A percentile compares a stretch with the other conserved stretches of the same genome.
Conservation (phyloP, 345 rosid genomes). For the Corymbia maculata region DNA sequence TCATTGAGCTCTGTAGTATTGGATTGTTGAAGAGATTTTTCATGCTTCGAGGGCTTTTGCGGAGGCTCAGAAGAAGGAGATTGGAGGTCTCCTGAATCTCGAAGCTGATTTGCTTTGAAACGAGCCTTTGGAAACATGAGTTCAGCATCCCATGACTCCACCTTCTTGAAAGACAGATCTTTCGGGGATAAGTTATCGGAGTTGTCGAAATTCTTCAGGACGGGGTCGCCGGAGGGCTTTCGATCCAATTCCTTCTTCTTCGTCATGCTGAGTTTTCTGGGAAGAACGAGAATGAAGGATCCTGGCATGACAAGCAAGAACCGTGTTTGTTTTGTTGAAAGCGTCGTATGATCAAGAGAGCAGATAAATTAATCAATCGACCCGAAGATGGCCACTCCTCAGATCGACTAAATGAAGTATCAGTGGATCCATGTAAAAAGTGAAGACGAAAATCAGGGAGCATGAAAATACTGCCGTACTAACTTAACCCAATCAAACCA, state of each 20-base stretch:
- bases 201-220: not conserved
- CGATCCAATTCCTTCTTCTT: not conserved
- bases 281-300: not conserved
- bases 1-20: not conserved
- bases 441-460: not conserved
- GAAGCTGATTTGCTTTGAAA: not conserved
- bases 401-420: not conserved
- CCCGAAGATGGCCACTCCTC: not conserved
- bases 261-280: not conserved
- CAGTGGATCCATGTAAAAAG: not conserved
- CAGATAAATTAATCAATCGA: not conserved
- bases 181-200: not conserved
- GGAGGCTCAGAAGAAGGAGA: not conserved
- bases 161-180: conserved; percentile 3
- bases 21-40: not conserved
- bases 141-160: conserved; percentile 1
- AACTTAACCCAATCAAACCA: not conserved
- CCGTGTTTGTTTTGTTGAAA: not conserved
- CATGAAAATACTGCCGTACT: not conserved
- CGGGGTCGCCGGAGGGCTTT: not conserved
- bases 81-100: not conserved
- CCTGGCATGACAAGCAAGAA: not conserved
- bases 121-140: not conserved
- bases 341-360: not conserved
- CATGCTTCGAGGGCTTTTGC: not conserved